These are phyloP conservation scores for Zygosaccharomyces kombuchaensis DNA, from an alignment of 805 yeast species.

Conservation along the genomic window DNA sequence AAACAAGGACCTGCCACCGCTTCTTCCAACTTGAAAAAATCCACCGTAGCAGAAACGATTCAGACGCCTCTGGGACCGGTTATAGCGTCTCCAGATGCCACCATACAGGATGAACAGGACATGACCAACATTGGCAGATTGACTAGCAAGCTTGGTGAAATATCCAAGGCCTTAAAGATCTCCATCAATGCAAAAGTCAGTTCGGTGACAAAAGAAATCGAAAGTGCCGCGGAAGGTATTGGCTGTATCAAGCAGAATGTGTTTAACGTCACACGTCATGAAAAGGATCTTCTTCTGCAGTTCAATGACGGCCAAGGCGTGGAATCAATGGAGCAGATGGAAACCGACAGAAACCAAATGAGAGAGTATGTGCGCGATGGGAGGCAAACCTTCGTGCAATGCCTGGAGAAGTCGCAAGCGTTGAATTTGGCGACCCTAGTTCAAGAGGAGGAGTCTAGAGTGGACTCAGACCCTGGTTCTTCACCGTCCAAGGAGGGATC, in stretches of 20 bases:
- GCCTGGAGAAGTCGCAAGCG: conserved; percentile 64
- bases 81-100: conserved; percentile 12
- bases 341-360: conserved; percentile 12
- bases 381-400: conserved; percentile 16
- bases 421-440: conserved; percentile 54
- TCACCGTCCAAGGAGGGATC: conserved; percentile 12
- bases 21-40: conserved; percentile 74
- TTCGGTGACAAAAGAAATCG: conserved; percentile 15
- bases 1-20: conserved; percentile 1
- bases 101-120: conserved; percentile 5
- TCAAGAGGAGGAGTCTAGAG: conserved; percentile 46
- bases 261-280: conserved; percentile 7
- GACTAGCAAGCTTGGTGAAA: conserved; percentile 10
- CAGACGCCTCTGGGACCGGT: conserved; percentile 13
- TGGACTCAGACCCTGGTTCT: conserved; percentile 10
- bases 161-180: conserved; percentile 11
- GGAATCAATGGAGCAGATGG: conserved; percentile 12
- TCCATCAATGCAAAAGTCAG: conserved; percentile 17
- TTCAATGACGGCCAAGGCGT: conserved; percentile 8
- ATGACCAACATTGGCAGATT: conserved; percentile 4
- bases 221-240: conserved; percentile 12
- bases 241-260: conserved; percentile 12
- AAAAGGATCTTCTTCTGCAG: conserved; percentile 12
- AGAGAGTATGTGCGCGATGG: conserved; percentile 8
- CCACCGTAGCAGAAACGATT: conserved; percentile 80